Evolutionary conservation across 2,329 filamentous ascomycete species (phyloP).

Genomic region (Hymenoscyphus occultus): DNA sequence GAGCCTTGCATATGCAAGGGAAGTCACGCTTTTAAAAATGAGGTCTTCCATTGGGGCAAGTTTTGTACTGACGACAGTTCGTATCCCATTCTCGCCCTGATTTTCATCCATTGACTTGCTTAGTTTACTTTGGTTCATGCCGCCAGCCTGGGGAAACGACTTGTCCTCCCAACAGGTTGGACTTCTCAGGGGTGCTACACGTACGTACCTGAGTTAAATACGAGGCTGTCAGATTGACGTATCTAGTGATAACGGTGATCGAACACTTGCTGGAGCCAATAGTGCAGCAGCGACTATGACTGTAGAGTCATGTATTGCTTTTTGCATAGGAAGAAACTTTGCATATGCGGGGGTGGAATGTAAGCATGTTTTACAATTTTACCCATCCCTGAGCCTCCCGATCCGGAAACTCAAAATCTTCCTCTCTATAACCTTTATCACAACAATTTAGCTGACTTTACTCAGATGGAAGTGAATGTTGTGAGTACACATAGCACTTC

Average conservation of each 20-base stretch:
- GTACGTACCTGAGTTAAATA: constrained; percentile 11
- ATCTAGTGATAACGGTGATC: constrained; percentile 21
- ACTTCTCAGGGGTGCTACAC: constrained; percentile 31
- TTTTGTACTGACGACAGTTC: constrained; percentile 9
- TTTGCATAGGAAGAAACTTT: constrained; percentile 25
- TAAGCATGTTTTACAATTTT: not conserved
- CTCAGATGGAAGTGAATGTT: constrained; percentile 29
- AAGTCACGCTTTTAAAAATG: constrained; percentile 7
- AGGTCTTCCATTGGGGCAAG: constrained; percentile 6
- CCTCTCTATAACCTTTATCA: not conserved
- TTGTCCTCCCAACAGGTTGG: constrained; percentile 25
- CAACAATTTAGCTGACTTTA: not conserved
- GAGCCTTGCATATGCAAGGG: not conserved
- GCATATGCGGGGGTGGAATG: constrained; percentile 28
- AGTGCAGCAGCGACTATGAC: constrained; percentile 29
- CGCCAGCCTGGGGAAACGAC: constrained; percentile 8
- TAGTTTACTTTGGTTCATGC: constrained; percentile 7
- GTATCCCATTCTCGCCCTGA: not conserved
- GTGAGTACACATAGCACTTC: constrained; percentile 21
- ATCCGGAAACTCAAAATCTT: not conserved
- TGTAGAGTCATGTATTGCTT: constrained; percentile 30
- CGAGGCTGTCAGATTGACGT: constrained; percentile 8
- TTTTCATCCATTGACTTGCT: not conserved
- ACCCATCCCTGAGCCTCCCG: not conserved
- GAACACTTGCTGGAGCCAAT: constrained; percentile 24